phyloP scores from a whole-genome alignment of 805 yeast genomes.

The Candida koratica region DNA sequence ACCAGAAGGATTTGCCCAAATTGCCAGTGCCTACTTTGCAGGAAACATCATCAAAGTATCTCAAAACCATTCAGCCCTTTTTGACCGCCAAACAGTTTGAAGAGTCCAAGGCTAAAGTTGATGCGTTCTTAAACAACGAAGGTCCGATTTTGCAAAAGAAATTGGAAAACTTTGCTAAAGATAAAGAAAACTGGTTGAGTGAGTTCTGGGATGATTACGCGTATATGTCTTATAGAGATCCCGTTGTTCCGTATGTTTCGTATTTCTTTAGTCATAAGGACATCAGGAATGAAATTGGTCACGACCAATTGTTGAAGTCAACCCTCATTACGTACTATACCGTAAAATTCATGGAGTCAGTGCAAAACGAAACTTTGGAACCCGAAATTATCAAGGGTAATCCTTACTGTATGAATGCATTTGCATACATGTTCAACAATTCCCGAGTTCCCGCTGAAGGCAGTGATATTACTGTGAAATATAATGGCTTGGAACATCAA shows the following conservation, averaged over 20 bases:
- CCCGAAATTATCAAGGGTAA: conserved; percentile 74
- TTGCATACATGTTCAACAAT: conserved; percentile 86
- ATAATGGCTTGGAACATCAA: conserved; percentile 49
- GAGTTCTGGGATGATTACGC: conserved; percentile 94
- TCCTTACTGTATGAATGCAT: conserved; percentile 95
- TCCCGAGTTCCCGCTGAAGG: conserved; percentile 69
- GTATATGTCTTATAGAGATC: conserved; percentile 85
- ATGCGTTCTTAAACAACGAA: conserved; percentile 56
- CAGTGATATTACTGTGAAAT: conserved; percentile 60
- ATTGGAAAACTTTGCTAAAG: conserved; percentile 52
- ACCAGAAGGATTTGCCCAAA: conserved; percentile 70
- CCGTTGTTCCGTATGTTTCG: conserved; percentile 91
- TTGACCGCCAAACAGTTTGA: conserved; percentile 49
- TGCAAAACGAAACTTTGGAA: conserved; percentile 70
- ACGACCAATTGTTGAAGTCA: conserved; percentile 68
- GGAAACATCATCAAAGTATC: conserved; percentile 65
- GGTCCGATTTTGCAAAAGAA: conserved; percentile 69
- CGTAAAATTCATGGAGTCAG: conserved; percentile 58
- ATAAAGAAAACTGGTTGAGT: conserved; percentile 81
- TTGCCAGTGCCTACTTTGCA: conserved; percentile 84
- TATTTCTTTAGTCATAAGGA: conserved; percentile 86
- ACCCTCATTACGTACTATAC: conserved; percentile 68
- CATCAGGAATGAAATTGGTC: conserved; percentile 51
- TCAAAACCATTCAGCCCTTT: conserved; percentile 70
- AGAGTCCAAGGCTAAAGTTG: conserved; percentile 51